Percentiles rank a stretch among this genome's conserved stretches.
These are phyloP conservation scores for Ajuga chamaepitys DNA, from an alignment of 257 asterid species.

Conservation along the genomic window DNA sequence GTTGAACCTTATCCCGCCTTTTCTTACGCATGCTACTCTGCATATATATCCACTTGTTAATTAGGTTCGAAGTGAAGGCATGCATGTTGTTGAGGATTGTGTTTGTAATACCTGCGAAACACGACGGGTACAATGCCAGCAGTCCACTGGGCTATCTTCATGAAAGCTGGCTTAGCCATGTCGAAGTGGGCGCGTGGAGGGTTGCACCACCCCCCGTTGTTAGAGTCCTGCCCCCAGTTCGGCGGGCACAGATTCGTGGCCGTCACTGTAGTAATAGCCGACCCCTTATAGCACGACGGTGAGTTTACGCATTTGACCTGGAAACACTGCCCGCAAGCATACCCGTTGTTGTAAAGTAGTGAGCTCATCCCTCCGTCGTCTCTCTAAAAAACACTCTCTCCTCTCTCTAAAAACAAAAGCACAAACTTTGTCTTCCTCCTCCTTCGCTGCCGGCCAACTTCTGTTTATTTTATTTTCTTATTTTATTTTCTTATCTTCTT, in stretches of 20 bases:
- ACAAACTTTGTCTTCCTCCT: too few relatives aligned
- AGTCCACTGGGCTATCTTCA: conserved; percentile 73
- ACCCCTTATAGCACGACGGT: conserved; percentile 36
- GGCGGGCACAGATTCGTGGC: conserved; percentile 90
- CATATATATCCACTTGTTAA: too few relatives aligned
- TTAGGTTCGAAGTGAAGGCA: too few relatives aligned
- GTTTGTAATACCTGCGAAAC: conserved; percentile 47
- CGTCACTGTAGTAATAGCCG: conserved; percentile 45
- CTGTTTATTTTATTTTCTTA: too few relatives aligned
- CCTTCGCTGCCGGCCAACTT: too few relatives aligned
- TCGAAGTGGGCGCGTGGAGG: conserved; percentile 82
- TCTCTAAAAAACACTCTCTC: too few relatives aligned
- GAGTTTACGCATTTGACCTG: conserved; percentile 50
- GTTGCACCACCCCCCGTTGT: conserved; percentile 93
- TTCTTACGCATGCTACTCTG: conserved; percentile 48
- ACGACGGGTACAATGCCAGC: conserved; percentile 74
- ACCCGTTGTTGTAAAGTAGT: conserved; percentile 74
- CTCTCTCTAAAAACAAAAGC: too few relatives aligned
- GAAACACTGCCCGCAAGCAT: conserved; percentile 78
- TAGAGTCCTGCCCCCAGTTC: conserved; percentile 57
- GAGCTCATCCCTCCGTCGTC: too few relatives aligned
- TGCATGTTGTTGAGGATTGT: too few relatives aligned
- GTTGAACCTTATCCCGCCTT: conserved; percentile 45
- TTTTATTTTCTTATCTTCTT: too few relatives aligned
- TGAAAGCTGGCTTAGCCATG: conserved; percentile 80